Base-by-base conservation (phyloP, 805 yeast species). In the Wickerhamomyces chaumierensis region DNA sequence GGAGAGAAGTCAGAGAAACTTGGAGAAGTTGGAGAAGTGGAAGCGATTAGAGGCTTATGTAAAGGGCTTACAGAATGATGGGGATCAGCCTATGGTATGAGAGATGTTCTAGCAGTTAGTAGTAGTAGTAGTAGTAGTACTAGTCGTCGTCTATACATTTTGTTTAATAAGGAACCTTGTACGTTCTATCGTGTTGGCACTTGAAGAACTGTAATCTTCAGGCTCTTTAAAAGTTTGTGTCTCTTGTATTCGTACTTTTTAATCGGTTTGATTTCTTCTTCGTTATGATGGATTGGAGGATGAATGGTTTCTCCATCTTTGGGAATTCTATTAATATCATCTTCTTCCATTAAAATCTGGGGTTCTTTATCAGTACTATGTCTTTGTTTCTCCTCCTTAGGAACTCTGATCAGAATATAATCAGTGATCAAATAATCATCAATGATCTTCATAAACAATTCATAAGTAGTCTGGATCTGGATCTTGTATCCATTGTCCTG, bases 11-110 rank as follows among this genome's bases (percentile, higher is more conserved):
- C 73, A 73, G 48, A 68, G 81, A 39, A 78, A 75, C 48, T 63
- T 66, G 32, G 69, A 78, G 29, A 69, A 84, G 47, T 72, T 71
- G 47, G 76, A 73, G 47, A 81, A 78, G 40, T 83, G 94, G 94
- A 70, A 67, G 46, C 67, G 71, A 48, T 66, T 83, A 39, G 86
- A 83, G 50, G 69, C 66, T 31, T 75, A 71, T 42, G 88, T 80
- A 21, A 33, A 31, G 23, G 19, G n/a, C 18, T 13, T 28, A 18
- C 33, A 21, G 23, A 18, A 17, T 21, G 18, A 29, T 45, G 42
- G 42, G 34, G 21, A 28, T 18, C 27, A 18, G n/a, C n/a, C 14
- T 31, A 19, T 31, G 31, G n/a, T 31, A 17, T 28, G n/a, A 20
- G 14, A 21, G 9, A 9, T 21, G 23, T 6, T 7, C 9, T 6